Conservation (phyloP, 2,329 filamentous ascomycete genomes). For the Cladophialophora psammophila region DNA sequence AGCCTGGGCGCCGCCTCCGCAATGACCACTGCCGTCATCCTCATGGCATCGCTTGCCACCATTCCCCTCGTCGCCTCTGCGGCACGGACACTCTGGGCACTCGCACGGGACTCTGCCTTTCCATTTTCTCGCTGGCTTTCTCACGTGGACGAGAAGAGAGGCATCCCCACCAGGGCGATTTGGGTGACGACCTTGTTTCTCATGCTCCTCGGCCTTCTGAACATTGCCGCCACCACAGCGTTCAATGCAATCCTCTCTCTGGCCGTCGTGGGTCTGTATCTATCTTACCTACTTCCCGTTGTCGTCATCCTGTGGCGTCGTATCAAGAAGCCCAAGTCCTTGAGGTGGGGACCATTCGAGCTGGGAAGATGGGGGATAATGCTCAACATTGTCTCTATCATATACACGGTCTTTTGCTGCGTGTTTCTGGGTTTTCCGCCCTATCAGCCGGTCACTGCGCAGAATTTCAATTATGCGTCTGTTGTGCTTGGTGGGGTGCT, state of each 20-base stretch:
- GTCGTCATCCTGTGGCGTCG: slow-evolving; percentile 54
- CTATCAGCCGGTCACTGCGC: slow-evolving; percentile 43
- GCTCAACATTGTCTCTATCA: slow-evolving; percentile 43
- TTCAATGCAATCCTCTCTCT: slow-evolving; percentile 42
- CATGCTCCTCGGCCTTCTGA: slow-evolving; percentile 33
- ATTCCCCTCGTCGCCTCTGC: slow-evolving; percentile 48
- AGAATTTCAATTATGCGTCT: slow-evolving; percentile 48
- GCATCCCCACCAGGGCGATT: slow-evolving; percentile 25
- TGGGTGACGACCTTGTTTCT: slow-evolving; percentile 29
- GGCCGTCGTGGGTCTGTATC: slow-evolving; percentile 51
- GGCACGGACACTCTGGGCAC: slow-evolving; percentile 48
- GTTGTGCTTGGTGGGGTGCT: slow-evolving; percentile 42
- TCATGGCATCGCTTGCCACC: slow-evolving; percentile 42
- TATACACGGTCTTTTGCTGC: slow-evolving; percentile 43
- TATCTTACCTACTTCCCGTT: slow-evolving; percentile 58
- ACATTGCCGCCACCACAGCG: slow-evolving; percentile 37
- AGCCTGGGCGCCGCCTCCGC: slow-evolving; percentile 42
- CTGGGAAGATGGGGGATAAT: slow-evolving; percentile 41
- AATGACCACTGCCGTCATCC: slow-evolving; percentile 44
- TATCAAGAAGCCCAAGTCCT: slow-evolving; percentile 28
- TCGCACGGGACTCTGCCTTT: slow-evolving; percentile 52
- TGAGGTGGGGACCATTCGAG: slow-evolving; percentile 37
- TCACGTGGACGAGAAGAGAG: slow-evolving; percentile 28
- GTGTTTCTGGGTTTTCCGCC: slow-evolving; percentile 46
- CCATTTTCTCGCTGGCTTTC: slow-evolving; percentile 46